A percentile compares a stretch with the other conserved stretches of the same genome.
Evolutionary conservation across 495 filamentous ascomycete species (phyloP).

Genomic region (Penicillium odoratum): DNA sequence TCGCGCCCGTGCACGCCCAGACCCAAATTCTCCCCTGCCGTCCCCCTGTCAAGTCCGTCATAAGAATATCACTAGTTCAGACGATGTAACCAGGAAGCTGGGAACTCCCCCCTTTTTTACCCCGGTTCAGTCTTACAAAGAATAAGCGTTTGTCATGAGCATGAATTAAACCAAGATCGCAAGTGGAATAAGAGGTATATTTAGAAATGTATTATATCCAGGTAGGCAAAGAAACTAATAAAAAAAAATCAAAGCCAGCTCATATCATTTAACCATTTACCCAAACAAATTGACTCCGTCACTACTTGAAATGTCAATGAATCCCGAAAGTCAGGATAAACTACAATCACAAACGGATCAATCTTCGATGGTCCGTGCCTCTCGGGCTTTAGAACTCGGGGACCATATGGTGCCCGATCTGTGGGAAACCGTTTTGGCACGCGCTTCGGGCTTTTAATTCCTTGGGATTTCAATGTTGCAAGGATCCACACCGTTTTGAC

Average conservation of each 20-base stretch:
- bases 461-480: neutral
- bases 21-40: slow-evolving; percentile 8
- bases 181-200: too few species aligned
- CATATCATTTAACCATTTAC: too few species aligned
- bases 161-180: neutral
- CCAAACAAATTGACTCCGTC: too few species aligned
- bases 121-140: neutral
- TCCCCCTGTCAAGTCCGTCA: slow-evolving; percentile 4
- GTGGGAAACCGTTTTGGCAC: slow-evolving; percentile 27
- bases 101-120: neutral
- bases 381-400: slow-evolving; percentile 30
- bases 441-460: slow-evolving; percentile 3
- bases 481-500: slow-evolving; percentile 18
- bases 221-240: too few species aligned
- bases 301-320: neutral
- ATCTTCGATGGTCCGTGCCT: slow-evolving; percentile 19
- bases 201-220: too few species aligned
- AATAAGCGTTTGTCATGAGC: neutral
- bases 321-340: neutral
- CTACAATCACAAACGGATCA: slow-evolving; percentile 1
- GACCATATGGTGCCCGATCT: slow-evolving; percentile 33
- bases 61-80: neutral
- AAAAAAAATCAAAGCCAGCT: too few species aligned
- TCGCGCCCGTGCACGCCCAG: slow-evolving; percentile 27
- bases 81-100: neutral